A percentile compares a stretch with the other conserved stretches of the same genome.
Conservation (phyloP, 768 basidiomycete genomes). For the Gloeopeniophorella convolvens region DNA sequence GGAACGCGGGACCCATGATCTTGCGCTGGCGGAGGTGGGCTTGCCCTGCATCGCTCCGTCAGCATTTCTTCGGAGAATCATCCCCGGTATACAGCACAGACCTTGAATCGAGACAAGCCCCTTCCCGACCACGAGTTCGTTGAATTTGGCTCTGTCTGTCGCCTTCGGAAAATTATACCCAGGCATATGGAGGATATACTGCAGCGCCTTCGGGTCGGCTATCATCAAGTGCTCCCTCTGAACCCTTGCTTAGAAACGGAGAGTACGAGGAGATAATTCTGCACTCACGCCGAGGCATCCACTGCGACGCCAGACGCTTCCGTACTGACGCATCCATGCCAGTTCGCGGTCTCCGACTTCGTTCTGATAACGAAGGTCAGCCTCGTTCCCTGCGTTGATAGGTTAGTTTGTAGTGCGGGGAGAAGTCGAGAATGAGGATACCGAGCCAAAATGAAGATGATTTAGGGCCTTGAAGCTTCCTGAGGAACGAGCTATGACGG, state of each 20-base stretch:
- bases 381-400: neutral
- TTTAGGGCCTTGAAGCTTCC: neutral
- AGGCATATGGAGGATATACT: slow-evolving; percentile 25
- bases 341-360: slow-evolving; percentile 23
- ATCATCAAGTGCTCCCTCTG: neutral
- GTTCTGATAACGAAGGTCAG: neutral
- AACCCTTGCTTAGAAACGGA: slow-evolving; percentile 8
- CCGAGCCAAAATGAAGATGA: neutral
- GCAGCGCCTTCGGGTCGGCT: slow-evolving; percentile 21
- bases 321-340: slow-evolving; percentile 21
- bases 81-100: neutral
- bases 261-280: neutral
- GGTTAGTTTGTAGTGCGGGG: neutral
- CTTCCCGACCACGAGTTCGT: slow-evolving; percentile 15
- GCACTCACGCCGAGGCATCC: slow-evolving; percentile 21
- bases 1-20: slow-evolving; percentile 26
- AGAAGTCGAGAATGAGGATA: neutral
- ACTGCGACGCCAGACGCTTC: slow-evolving; percentile 19
- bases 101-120: slow-evolving; percentile 21
- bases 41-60: slow-evolving; percentile 10
- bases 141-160: slow-evolving; percentile 1
- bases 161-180: slow-evolving; percentile 23
- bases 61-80: neutral
- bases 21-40: slow-evolving; percentile 22
- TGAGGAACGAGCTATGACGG: neutral